A percentile compares a stretch with the other conserved stretches of the same genome.
phyloP scores from a whole-genome alignment of 2,329 filamentous ascomycete genomes.

The Paecilomyces formosus region DNA sequence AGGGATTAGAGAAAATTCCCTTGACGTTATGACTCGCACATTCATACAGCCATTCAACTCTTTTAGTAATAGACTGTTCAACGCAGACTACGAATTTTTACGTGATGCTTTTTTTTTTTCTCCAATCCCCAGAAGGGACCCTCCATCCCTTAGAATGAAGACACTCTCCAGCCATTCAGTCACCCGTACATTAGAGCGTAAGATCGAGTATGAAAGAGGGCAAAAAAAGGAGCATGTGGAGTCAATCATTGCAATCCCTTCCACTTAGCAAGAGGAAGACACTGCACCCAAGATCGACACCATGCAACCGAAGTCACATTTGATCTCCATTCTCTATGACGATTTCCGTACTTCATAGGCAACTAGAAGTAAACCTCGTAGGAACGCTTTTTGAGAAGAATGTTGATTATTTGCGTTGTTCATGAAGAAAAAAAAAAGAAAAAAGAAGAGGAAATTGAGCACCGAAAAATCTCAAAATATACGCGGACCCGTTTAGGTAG shows the following conservation, averaged over 20 bases:
- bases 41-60: neutral
- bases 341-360: constrained; percentile 53
- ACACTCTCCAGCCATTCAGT: neutral
- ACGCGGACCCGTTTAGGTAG: constrained; percentile 13
- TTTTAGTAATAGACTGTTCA: neutral
- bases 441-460: constrained; percentile 16
- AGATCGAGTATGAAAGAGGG: constrained; percentile 1
- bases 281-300: constrained; percentile 54
- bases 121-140: no score
- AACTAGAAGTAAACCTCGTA: constrained; percentile 39
- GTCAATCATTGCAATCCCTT: constrained; percentile 54
- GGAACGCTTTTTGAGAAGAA: constrained; percentile 53
- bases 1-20: neutral
- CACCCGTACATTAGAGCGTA: neutral
- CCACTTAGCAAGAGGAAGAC: constrained; percentile 38
- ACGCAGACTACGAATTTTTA: neutral
- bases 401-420: constrained; percentile 52
- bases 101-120: neutral
- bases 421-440: constrained; percentile 36
- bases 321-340: constrained; percentile 50
- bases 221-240: constrained; percentile 34
- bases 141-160: no score
- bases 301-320: constrained; percentile 23
- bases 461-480: constrained; percentile 12
- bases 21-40: neutral